Conservation (phyloP, 1,284 basidiomycete species). For the Taiwanofungus camphoratus region DNA sequence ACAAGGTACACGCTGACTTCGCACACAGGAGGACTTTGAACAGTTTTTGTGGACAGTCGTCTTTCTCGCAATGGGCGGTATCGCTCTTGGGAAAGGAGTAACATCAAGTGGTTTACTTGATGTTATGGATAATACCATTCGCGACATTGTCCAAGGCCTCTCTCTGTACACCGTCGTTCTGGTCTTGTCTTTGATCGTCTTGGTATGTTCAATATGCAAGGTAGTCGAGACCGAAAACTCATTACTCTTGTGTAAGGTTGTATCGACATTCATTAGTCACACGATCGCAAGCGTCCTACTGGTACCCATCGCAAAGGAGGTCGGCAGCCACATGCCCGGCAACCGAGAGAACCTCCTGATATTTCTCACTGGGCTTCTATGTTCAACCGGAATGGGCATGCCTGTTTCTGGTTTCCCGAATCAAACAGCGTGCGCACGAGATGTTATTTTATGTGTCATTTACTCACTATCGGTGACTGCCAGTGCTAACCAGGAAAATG, state of each 20-base stretch:
- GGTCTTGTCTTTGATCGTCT: constrained; percentile 78
- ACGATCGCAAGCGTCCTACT: constrained; percentile 95
- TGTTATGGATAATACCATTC: constrained; percentile 69
- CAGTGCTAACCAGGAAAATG: constrained; percentile 92
- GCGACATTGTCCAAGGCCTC: constrained; percentile 64
- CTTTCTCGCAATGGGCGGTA: constrained; percentile 97
- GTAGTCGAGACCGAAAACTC: background rate
- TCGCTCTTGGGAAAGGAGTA: constrained; percentile 93
- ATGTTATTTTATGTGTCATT: constrained; percentile 12
- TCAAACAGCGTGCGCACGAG: constrained; percentile 74
- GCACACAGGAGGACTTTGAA: constrained; percentile 83
- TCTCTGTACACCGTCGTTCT: constrained; percentile 80
- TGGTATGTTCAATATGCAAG: constrained; percentile 65
- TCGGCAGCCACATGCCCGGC: constrained; percentile 72
- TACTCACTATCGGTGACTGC: constrained; percentile 6
- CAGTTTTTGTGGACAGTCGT: constrained; percentile 94
- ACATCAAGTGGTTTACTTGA: constrained; percentile 84
- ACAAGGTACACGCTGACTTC: background rate
- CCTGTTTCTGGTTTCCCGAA: constrained; percentile 98
- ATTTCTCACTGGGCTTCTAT: constrained; percentile 89
- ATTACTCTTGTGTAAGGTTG: constrained; percentile 45
- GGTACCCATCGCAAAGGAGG: constrained; percentile 92
- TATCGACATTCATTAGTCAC: constrained; percentile 92
- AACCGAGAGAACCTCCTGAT: constrained; percentile 76
- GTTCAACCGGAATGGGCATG: constrained; percentile 96